Percentiles rank a stretch among this genome's conserved stretches.
phyloP scores from a whole-genome alignment of 805 yeast species.

The Ogataea populi-albae region DNA sequence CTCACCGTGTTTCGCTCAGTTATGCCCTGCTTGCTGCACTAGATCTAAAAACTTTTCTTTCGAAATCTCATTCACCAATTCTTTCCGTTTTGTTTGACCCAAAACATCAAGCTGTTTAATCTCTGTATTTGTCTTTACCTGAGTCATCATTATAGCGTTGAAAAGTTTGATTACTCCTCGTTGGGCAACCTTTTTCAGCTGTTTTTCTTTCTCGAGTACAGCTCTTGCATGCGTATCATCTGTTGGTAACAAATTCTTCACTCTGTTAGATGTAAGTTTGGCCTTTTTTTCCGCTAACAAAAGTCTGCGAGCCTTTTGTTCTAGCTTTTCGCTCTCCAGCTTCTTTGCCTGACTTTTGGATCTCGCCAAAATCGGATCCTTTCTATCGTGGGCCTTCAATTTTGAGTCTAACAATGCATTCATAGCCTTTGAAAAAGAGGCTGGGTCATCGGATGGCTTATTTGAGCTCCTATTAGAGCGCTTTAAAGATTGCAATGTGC shows the following conservation, averaged over 20 bases:
- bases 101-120: conserved; percentile 62
- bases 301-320: conserved; percentile 74
- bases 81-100: conserved; percentile 49
- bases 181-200: conserved; percentile 16
- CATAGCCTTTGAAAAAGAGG: conserved; percentile 76
- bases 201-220: conserved; percentile 10
- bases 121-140: conserved; percentile 62
- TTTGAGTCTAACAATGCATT: conserved; percentile 80
- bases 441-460: conserved; percentile 54
- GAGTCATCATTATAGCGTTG: conserved; percentile 68
- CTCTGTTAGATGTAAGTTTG: conserved; percentile 62
- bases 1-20: too few relatives aligned
- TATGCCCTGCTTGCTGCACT: conserved; percentile 77
- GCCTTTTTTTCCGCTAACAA: conserved; percentile 69
- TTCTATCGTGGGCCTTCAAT: conserved; percentile 83
- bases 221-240: conserved; percentile 49
- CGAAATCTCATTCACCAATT: conserved; percentile 71
- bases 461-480: too few relatives aligned
- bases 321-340: conserved; percentile 77
- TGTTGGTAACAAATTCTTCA: conserved; percentile 62
- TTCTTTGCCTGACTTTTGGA: conserved; percentile 66
- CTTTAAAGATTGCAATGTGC: too few relatives aligned
- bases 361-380: conserved; percentile 88
- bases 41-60: conserved; percentile 88
- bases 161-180: conserved; percentile 33